Conservation (phyloP, 2,329 filamentous ascomycete species). For the Fusarium denticulatum region DNA sequence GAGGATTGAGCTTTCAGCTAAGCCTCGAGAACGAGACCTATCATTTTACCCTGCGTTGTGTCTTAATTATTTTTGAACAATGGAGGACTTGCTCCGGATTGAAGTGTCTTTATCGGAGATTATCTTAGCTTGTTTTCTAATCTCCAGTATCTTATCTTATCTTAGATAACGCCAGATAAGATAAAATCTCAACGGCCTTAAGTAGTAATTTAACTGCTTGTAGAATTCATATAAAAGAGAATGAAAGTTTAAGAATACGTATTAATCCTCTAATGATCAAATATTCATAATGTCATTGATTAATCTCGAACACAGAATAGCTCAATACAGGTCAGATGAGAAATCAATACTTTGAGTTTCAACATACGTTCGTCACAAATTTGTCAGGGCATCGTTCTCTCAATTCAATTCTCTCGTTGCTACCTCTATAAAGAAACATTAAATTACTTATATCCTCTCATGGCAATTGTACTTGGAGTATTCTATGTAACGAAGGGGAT, state of each 20-base stretch:
- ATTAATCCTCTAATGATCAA: rapidly evolving
- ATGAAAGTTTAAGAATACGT: neutral
- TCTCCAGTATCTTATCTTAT: neutral
- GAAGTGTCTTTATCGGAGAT: neutral
- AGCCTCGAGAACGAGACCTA: no score
- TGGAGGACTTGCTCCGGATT: neutral
- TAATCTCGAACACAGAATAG: neutral
- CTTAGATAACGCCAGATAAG: neutral
- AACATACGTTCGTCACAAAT: rapidly evolving
- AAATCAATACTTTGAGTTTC: no score
- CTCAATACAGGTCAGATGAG: no score
- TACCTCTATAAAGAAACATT: rapidly evolving
- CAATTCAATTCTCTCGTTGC: rapidly evolving
- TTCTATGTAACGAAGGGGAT: rapidly evolving
- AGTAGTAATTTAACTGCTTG: neutral
- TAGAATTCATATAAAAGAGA: neutral
- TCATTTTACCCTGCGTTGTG: no score
- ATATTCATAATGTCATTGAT: rapidly evolving
- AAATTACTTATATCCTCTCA: rapidly evolving
- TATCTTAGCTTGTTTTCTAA: neutral
- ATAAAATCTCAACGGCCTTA: neutral
- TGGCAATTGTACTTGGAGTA: rapidly evolving
- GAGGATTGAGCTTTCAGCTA: no score
- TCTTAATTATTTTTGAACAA: no score
- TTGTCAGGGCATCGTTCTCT: no score